These are phyloP conservation scores for Lasiodiplodia sp. DNA, from an alignment of 2,329 filamentous ascomycete genomes.

Conservation along the genomic window DNA sequence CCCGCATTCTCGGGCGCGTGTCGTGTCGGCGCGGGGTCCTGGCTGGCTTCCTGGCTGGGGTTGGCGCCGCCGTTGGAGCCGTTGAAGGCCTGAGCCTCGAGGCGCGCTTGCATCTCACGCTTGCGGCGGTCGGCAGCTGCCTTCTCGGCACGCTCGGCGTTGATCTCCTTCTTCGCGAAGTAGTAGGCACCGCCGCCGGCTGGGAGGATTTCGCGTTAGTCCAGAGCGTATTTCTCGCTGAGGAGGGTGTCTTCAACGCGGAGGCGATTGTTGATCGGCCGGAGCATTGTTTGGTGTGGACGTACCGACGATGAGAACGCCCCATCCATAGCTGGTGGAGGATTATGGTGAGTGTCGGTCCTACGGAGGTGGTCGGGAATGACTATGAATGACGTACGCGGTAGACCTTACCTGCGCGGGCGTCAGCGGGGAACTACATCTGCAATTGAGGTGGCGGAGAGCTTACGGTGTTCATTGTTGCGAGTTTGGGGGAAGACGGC, in stretches of 20 bases:
- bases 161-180: conserved; percentile 94
- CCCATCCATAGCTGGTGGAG: conserved; percentile 81
- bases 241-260: neutral
- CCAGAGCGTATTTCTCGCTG: neutral
- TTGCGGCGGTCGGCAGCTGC: conserved; percentile 57
- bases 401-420: conserved; percentile 63
- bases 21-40: conserved; percentile 84
- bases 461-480: conserved; percentile 62
- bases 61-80: conserved; percentile 51
- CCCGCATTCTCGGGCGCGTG: conserved; percentile 78
- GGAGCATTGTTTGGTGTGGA: conserved; percentile 13
- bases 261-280: conserved; percentile 2
- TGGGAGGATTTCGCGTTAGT: conserved; percentile 45
- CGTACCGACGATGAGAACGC: conserved; percentile 82
- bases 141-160: conserved; percentile 82
- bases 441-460: neutral
- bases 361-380: conserved; percentile 9
- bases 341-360: conserved; percentile 31
- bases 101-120: conserved; percentile 41
- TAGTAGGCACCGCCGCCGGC: conserved; percentile 92
- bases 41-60: conserved; percentile 75
- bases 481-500: neutral
- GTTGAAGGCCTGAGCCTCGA: conserved; percentile 37
- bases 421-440: conserved; percentile 34
- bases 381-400: conserved; percentile 55